These are phyloP conservation scores for Jaapia argillacea DNA, from an alignment of 768 basidiomycete genomes.

Conservation along the genomic window DNA sequence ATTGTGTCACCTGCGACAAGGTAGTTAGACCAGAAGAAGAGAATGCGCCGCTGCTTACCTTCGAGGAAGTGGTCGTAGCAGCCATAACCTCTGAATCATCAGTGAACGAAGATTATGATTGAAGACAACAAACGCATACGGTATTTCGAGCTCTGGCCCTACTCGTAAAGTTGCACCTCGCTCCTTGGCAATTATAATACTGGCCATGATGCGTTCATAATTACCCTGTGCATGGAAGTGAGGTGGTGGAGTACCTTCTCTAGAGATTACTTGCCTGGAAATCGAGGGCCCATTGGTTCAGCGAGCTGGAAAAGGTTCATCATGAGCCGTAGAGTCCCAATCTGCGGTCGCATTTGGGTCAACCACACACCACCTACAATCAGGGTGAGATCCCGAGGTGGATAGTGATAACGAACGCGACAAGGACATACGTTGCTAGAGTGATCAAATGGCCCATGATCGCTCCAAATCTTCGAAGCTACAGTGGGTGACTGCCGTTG, in stretches of 20 bases:
- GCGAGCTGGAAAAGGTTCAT: slow-evolving; percentile 42
- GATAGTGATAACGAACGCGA: background rate
- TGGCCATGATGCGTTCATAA: slow-evolving; percentile 79
- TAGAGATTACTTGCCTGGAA: slow-evolving; percentile 52
- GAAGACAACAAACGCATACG: slow-evolving; percentile 38
- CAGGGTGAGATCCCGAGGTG: background rate
- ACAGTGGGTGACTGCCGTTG: no score
- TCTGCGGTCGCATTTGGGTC: background rate
- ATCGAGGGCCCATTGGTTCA: slow-evolving; percentile 97
- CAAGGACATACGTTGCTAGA: slow-evolving; percentile 75
- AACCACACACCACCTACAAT: background rate
- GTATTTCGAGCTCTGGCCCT: slow-evolving; percentile 94
- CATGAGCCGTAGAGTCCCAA: background rate
- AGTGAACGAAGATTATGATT: background rate
- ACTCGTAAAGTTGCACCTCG: slow-evolving; percentile 86
- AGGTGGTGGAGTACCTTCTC: background rate
- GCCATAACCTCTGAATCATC: slow-evolving; percentile 71
- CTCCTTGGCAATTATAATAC: slow-evolving; percentile 81
- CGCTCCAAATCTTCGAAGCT: no score
- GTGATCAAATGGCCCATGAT: slow-evolving; percentile 90
- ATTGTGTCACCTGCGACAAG: slow-evolving; percentile 74
- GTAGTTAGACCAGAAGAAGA: background rate
- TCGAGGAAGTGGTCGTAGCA: slow-evolving; percentile 97
- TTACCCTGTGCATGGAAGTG: slow-evolving; percentile 58
- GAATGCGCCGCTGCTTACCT: slow-evolving; percentile 57